These are phyloP conservation scores for Arthrobotrys conoides DNA, from an alignment of 2,329 filamentous ascomycete genomes.

Conservation along the genomic window DNA sequence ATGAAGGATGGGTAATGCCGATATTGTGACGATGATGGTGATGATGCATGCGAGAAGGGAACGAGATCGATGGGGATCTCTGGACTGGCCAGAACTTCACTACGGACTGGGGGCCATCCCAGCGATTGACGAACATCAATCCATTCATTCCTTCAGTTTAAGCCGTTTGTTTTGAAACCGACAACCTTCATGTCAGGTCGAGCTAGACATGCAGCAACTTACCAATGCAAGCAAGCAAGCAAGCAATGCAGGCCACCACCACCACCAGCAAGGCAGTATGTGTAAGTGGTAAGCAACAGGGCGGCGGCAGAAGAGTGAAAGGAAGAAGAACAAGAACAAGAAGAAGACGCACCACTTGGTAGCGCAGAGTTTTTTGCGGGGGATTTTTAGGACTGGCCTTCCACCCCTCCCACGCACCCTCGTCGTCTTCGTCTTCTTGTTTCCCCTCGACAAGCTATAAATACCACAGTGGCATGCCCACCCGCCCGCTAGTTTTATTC, in stretches of 20 bases:
- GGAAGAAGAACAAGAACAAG: not conserved
- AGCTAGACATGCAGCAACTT: too few relatives aligned
- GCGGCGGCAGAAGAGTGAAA: not conserved
- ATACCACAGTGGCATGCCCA: conserved; percentile 54
- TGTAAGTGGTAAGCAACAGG: too few relatives aligned
- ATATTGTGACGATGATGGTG: not conserved
- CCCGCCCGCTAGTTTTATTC: conserved; percentile 38
- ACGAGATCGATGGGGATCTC: conserved; percentile 12
- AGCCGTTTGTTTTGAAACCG: conserved; percentile 36
- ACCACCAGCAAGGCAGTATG: too few relatives aligned
- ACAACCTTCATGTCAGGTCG: too few relatives aligned
- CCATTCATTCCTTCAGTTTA: not conserved
- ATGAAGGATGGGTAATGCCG: not conserved
- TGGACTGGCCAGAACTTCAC: conserved; percentile 14
- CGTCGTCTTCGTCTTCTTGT: not conserved
- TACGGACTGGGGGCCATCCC: conserved; percentile 34
- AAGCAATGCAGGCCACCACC: too few relatives aligned
- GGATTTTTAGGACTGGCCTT: not conserved
- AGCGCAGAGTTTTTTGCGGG: conserved; percentile 25
- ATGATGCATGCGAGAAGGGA: conserved; percentile 46
- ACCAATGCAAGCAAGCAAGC: too few relatives aligned
- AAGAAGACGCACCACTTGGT: not conserved
- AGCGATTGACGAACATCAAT: too few relatives aligned
- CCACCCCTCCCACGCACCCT: not conserved
- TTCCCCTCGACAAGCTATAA: conserved; percentile 32